Conservation (phyloP, 345 rosid genomes). For the Mangifera indica region DNA sequence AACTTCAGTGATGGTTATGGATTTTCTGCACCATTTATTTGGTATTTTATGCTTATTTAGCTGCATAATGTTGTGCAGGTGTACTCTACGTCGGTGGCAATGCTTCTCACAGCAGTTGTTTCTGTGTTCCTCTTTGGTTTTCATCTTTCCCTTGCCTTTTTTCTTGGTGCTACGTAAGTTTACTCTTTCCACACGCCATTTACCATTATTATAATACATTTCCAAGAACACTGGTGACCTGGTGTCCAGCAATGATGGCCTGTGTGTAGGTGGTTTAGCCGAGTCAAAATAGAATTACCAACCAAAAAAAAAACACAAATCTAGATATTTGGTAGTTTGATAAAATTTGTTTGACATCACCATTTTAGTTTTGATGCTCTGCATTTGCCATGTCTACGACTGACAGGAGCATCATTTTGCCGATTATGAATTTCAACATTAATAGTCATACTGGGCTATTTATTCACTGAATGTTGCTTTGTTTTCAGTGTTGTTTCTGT, state of each 20-base stretch:
- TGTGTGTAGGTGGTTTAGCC: background rate
- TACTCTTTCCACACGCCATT: background rate
- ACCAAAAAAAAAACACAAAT: background rate
- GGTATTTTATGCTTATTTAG: background rate
- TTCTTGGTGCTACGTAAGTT: slow-evolving; percentile 85
- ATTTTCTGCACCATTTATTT: background rate
- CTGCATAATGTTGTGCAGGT: slow-evolving; percentile 50
- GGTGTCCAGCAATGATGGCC: background rate
- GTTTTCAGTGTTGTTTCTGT: slow-evolving; percentile 83
- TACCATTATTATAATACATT: background rate
- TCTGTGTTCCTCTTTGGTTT: slow-evolving; percentile 89
- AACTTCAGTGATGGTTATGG: background rate
- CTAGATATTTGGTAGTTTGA: background rate
- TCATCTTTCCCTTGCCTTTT: slow-evolving; percentile 93
- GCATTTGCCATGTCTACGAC: background rate
- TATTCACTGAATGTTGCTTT: slow-evolving; percentile 11
- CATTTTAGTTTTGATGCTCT: background rate
- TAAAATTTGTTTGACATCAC: background rate
- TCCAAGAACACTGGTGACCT: background rate
- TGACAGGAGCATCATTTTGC: background rate
- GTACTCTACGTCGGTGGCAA: slow-evolving; percentile 95
- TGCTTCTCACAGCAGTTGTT: slow-evolving; percentile 97
- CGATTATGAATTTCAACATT: background rate
- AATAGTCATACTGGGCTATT: background rate
- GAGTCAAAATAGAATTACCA: background rate